Conservation (phyloP, 2,329 filamentous ascomycete species). For the Fusarium acutatum region DNA sequence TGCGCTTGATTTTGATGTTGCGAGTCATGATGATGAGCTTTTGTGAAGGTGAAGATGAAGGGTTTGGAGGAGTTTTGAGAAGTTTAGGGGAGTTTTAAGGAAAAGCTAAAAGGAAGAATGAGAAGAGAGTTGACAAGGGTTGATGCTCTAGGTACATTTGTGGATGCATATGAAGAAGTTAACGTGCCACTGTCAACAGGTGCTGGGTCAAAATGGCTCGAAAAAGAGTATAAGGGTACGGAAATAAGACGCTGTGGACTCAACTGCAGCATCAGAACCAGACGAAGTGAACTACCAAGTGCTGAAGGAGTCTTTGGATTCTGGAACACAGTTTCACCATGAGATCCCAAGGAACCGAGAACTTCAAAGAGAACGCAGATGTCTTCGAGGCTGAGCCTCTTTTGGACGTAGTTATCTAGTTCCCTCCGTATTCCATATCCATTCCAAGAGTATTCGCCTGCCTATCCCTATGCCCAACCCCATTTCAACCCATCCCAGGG, state of each 20-base stretch:
- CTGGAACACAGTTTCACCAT: fast-evolving
- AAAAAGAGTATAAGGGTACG: background rate
- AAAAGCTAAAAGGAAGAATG: fast-evolving
- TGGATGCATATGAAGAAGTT: too few relatives aligned
- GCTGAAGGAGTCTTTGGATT: fast-evolving
- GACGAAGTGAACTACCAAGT: fast-evolving
- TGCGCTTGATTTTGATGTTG: background rate
- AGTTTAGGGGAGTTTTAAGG: background rate
- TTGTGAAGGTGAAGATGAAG: too few relatives aligned
- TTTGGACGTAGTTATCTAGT: too few relatives aligned
- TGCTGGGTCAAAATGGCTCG: background rate
- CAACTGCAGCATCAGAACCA: too few relatives aligned
- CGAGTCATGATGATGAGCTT: background rate
- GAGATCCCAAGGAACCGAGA: fast-evolving
- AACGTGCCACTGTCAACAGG: background rate
- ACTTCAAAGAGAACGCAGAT: fast-evolving
- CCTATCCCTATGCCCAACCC: fast-evolving
- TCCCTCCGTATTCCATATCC: background rate
- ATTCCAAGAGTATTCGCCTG: background rate
- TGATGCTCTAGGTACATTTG: too few relatives aligned
- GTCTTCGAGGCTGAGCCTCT: background rate
- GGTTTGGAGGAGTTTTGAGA: background rate
- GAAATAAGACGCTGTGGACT: too few relatives aligned
- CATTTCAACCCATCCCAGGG: fast-evolving
- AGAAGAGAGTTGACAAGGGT: fast-evolving